These are phyloP conservation scores for Colletotrichum sp. DNA, from an alignment of 2,329 filamentous ascomycete genomes.

Conservation along the genomic window DNA sequence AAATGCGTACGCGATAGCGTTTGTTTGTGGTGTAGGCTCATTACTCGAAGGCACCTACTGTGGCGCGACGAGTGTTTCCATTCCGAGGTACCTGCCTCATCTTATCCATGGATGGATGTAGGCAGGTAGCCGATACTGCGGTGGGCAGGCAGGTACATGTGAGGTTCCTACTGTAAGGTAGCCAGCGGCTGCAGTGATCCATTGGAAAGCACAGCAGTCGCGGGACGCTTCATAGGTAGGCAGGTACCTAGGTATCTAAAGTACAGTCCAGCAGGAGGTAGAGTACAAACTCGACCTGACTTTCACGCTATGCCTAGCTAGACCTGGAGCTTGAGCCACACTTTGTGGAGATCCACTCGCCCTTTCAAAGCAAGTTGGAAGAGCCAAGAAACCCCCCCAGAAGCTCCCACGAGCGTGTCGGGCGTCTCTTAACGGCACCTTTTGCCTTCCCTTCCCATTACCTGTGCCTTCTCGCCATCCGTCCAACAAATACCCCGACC, in stretches of 20 bases:
- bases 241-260: not conserved
- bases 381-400: conserved; percentile 12
- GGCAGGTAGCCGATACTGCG: not conserved
- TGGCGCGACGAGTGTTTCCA: not conserved
- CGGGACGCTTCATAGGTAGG: not conserved
- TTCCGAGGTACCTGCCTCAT: not conserved
- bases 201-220: not conserved
- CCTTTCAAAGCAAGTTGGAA: not conserved
- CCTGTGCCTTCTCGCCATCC: not conserved
- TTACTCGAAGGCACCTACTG: not conserved
- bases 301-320: not conserved
- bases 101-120: not conserved
- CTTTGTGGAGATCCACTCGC: conserved; percentile 10
- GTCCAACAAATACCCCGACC: conserved; percentile 10
- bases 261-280: not conserved
- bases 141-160: not conserved
- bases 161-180: not conserved
- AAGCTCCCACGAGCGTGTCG: not conserved
- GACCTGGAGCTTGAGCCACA: conserved; percentile 13
- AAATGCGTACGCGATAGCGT: not conserved
- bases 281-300: not conserved
- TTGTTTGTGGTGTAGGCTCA: not conserved
- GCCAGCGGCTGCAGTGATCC: not conserved
- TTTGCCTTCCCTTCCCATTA: not conserved
- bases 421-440: not conserved